Conservation (phyloP, 768 basidiomycete species). For the Nidularia sp. region DNA sequence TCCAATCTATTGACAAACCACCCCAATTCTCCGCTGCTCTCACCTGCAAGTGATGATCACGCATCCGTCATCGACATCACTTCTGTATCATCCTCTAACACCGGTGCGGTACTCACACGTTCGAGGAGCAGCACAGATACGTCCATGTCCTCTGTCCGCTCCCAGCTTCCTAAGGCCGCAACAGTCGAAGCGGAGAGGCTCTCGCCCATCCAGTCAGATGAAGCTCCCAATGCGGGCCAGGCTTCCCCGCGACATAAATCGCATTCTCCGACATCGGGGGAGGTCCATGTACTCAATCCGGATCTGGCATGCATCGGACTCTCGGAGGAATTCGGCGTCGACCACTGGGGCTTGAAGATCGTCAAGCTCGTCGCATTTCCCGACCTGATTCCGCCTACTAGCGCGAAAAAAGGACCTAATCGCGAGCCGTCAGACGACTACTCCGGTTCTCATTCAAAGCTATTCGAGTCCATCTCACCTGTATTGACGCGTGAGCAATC, state of each 20-base stretch:
- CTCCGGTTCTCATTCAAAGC: conserved; percentile 1
- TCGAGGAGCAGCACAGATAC: conserved; percentile 29
- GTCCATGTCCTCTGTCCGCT: conserved; percentile 2
- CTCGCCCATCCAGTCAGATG: not conserved
- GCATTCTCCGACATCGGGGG: conserved; percentile 50
- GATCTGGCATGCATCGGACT: conserved; percentile 77
- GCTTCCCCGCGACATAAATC: conserved; percentile 29
- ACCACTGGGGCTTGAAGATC: conserved; percentile 74
- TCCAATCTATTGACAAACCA: conserved; percentile 20
- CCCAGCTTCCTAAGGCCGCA: conserved; percentile 1
- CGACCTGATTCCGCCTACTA: conserved; percentile 50
- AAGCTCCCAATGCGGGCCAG: not conserved
- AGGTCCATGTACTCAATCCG: conserved; percentile 61
- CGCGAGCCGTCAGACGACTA: conserved; percentile 3
- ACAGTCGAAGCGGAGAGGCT: not conserved
- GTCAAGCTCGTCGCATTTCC: conserved; percentile 76
- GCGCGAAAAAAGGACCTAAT: conserved; percentile 9
- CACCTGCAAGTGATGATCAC: conserved; percentile 18
- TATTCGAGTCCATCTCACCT: conserved; percentile 5
- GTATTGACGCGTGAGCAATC: conserved; percentile 2
- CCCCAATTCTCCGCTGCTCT: conserved; percentile 16
- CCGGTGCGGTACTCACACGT: conserved; percentile 45
- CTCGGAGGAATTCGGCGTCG: conserved; percentile 57
- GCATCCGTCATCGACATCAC: conserved; percentile 13
- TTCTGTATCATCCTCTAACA: conserved; percentile 5